These are phyloP conservation scores for Lactifluus volemus DNA, from an alignment of 768 basidiomycete species.

Conservation along the genomic window DNA sequence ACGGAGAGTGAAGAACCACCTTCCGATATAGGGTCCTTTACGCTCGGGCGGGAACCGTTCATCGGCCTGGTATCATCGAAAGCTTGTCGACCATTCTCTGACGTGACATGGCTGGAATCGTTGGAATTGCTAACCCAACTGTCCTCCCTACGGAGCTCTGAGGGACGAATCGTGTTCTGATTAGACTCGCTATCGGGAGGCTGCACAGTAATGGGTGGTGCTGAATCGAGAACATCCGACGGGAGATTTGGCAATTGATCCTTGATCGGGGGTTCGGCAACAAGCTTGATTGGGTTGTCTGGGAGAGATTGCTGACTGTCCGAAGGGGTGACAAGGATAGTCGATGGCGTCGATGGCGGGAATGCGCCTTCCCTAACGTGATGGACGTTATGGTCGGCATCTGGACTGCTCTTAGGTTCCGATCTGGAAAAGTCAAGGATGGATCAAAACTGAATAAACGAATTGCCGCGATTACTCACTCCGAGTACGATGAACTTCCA, in stretches of 20 bases:
- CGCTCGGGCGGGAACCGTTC: conserved; percentile 3
- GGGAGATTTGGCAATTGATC: conserved; percentile 3
- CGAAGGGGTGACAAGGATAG: conserved; percentile 20
- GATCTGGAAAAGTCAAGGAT: neutral
- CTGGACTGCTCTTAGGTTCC: neutral
- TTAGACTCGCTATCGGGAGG: neutral
- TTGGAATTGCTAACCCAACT: conserved; percentile 26
- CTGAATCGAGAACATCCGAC: neutral
- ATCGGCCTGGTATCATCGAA: conserved; percentile 3
- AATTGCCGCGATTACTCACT: neutral
- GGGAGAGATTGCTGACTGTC: neutral
- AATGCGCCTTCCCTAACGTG: conserved; percentile 57
- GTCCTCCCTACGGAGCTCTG: conserved; percentile 19
- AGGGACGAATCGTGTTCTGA: neutral
- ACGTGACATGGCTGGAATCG: conserved; percentile 8
- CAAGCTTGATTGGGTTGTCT: neutral
- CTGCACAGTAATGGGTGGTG: neutral
- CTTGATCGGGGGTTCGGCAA: conserved; percentile 13
- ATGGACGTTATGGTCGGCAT: neutral
- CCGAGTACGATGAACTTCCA: conserved; percentile 2
- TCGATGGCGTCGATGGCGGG: conserved; percentile 42
- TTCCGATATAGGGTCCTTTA: neutral
- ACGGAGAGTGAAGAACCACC: conserved; percentile 10
- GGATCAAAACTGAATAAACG: neutral
- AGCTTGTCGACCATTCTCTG: conserved; percentile 20